Evolutionary conservation across 2,329 filamentous ascomycete genomes (phyloP).

Genomic region (Zalaria sp.): DNA sequence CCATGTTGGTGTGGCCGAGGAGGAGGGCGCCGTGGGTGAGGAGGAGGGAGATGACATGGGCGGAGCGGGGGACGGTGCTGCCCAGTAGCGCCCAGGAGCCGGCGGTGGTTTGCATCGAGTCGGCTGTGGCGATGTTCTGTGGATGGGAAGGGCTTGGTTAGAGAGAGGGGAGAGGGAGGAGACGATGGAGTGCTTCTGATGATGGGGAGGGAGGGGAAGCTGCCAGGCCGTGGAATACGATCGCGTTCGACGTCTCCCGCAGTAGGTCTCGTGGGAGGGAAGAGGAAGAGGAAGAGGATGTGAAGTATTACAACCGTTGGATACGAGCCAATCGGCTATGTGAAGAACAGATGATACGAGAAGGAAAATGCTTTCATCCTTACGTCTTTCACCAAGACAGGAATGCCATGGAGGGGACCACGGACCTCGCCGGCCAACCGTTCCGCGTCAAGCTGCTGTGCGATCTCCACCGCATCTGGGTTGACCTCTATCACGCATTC

Average conservation of each 20-base stretch:
- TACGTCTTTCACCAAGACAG: constrained; percentile 26
- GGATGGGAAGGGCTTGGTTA: neutral
- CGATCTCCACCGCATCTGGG: constrained; percentile 15
- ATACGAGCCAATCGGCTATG: too few species aligned
- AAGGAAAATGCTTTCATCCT: neutral
- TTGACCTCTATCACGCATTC: constrained; percentile 6
- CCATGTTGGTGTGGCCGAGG: constrained; percentile 7
- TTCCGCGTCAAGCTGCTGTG: constrained; percentile 25
- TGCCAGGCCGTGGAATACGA: too few species aligned
- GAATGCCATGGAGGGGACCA: constrained; percentile 27
- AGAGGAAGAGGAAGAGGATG: too few species aligned
- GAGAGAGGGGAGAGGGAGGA: too few species aligned
- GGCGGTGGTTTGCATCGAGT: constrained; percentile 9
- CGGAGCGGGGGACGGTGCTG: constrained; percentile 4
- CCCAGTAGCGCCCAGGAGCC: constrained; percentile 9
- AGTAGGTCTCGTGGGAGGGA: too few species aligned
- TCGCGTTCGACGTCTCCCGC: too few species aligned
- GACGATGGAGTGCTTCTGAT: too few species aligned
- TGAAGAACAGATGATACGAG: too few species aligned
- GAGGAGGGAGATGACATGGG: constrained; percentile 6
- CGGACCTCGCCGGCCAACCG: constrained; percentile 20
- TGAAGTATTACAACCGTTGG: too few species aligned
- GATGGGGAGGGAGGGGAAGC: too few species aligned
- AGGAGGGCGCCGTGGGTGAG: constrained; percentile 8
- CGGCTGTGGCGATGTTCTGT: constrained; percentile 9